Conservation (phyloP, 345 rosid genomes). For the Aquilaria sinensis region DNA sequence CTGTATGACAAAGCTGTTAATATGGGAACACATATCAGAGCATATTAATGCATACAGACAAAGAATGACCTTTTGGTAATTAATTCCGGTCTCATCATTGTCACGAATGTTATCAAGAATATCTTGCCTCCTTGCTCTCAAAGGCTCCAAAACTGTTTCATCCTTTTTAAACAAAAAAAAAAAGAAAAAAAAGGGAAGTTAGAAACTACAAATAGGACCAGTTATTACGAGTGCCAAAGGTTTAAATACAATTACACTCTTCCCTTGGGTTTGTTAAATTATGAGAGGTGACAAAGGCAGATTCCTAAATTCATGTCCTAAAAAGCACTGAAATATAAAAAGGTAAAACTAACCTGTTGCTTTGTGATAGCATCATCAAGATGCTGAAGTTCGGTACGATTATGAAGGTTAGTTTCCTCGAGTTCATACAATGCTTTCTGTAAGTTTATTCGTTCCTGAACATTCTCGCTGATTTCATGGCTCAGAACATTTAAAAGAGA, state of each 20-base stretch:
- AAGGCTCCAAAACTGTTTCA: slow-evolving; percentile 45
- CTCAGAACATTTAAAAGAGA: slow-evolving; percentile 86
- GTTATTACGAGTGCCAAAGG: too few relatives aligned
- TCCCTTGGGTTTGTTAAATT: too few relatives aligned
- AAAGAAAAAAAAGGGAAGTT: not conserved
- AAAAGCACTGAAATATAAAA: too few relatives aligned
- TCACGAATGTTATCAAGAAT: slow-evolving; percentile 97
- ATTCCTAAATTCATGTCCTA: too few relatives aligned
- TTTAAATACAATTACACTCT: too few relatives aligned
- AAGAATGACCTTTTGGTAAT: slow-evolving; percentile 61
- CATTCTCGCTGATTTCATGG: slow-evolving; percentile 93
- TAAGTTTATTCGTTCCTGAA: slow-evolving; percentile 86
- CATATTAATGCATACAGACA: not conserved
- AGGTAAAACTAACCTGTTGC: slow-evolving; percentile 45
- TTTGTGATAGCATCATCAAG: slow-evolving; percentile 84
- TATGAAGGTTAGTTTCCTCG: slow-evolving; percentile 79
- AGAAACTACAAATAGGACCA: too few relatives aligned
- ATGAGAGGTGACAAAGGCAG: too few relatives aligned
- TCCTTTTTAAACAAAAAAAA: slow-evolving; percentile 37
- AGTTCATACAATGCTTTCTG: slow-evolving; percentile 91
- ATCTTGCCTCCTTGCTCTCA: slow-evolving; percentile 73
- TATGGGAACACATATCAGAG: not conserved
- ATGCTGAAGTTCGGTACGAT: slow-evolving; percentile 72
- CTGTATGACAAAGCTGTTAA: slow-evolving; percentile 29
- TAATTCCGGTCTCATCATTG: slow-evolving; percentile 86